Percentiles rank a stretch among this genome's conserved stretches.
Evolutionary conservation across 2,329 filamentous ascomycete species (phyloP).

Genomic region (Coleophoma eucalyptorum): DNA sequence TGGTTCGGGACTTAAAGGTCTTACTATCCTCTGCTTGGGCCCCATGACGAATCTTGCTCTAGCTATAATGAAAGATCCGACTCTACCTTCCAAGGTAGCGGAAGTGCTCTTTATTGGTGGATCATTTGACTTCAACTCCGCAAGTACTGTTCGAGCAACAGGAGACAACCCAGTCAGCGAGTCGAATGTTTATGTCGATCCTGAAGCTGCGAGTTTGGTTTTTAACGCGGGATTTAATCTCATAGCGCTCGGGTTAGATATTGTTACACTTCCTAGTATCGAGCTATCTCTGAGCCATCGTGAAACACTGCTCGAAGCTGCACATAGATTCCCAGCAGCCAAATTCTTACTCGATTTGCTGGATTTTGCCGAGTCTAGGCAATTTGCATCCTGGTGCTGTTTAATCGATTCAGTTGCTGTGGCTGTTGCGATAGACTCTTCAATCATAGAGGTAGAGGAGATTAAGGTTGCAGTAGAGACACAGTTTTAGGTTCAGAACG

Average conservation of each 20-base stretch:
- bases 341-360: neutral
- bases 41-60: neutral
- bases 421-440: neutral
- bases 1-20: neutral
- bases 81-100: neutral
- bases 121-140: neutral
- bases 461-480: neutral
- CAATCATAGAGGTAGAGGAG: neutral
- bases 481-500: too few relatives aligned
- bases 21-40: neutral
- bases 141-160: neutral
- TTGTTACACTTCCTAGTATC: neutral
- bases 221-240: neutral
- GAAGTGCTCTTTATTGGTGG: neutral
- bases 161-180: neutral
- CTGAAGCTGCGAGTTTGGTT: neutral
- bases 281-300: neutral
- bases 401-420: neutral
- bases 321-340: neutral
- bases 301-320: neutral
- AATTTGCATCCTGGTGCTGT: neutral
- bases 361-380: neutral
- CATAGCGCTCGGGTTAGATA: neutral
- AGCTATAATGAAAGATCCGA: neutral
- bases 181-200: neutral